phyloP scores from a whole-genome alignment of 75 land plant species.

The Chamaecyparis obtusa region DNA sequence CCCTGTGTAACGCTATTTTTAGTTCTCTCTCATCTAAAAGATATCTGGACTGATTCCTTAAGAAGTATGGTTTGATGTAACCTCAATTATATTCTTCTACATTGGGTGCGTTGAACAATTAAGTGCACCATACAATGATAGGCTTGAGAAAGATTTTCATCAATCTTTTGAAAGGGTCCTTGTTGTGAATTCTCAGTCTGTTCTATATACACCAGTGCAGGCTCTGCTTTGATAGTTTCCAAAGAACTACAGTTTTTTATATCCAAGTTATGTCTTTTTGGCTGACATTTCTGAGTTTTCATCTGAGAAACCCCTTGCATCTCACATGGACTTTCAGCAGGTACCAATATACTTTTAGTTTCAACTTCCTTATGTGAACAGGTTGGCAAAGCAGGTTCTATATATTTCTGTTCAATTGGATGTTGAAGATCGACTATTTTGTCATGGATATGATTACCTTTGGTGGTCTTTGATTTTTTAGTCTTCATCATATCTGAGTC shows the following conservation, averaged over 20 bases:
- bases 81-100: no score
- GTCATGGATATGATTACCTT: slow-evolving; percentile 33
- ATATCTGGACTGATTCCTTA: no score
- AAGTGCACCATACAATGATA: no score
- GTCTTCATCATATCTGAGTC: slow-evolving; percentile 3
- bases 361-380: slow-evolving; percentile 14
- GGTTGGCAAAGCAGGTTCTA: slow-evolving; percentile 37
- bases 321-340: background rate
- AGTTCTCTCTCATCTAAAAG: no score
- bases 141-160: no score
- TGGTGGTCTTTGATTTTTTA: background rate
- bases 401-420: slow-evolving; percentile 57
- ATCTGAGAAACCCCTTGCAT: background rate
- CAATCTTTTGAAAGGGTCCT: background rate
- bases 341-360: background rate
- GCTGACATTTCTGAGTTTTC: slow-evolving; percentile 15
- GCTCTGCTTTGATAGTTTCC: slow-evolving; percentile 24
- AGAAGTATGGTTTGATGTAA: no score
- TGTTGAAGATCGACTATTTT: slow-evolving; percentile 29
- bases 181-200: slow-evolving; percentile 16
- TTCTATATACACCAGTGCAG: slow-evolving; percentile 32
- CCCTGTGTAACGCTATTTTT: no score
- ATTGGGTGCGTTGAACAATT: no score
- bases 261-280: slow-evolving; percentile 13
- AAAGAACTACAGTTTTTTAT: background rate